Evolutionary conservation across 2,329 filamentous ascomycete genomes (phyloP), one percentile per base, ranked within the genome.

Genomic region (Penicillium glabrum): DNA sequence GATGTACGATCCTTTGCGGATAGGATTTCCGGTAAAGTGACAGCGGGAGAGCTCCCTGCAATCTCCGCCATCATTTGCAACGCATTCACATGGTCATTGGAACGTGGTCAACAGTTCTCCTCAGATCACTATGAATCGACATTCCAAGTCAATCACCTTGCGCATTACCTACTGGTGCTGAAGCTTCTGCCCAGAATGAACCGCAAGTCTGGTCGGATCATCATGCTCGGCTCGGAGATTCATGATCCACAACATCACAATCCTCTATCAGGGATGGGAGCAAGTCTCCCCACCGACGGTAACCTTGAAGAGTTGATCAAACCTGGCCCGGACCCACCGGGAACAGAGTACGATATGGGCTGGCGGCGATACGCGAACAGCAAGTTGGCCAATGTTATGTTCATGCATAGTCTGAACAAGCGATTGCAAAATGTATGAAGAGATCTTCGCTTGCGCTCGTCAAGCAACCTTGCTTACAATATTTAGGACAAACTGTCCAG

Each of bases 351-450:
- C 51, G 54, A 57, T 31, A 54, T 54, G 54, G 57, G 57, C 14
- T 59, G 54, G 49, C 50, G n/a, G 13, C 46, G 57, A 41, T 59
- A 59, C 16, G 54, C 46, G 13, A 53, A 53, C 19, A 53, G 54
- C 46, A 59, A 59, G 11, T 26, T 59, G 24, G 57, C 57, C 23
- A 57, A 53, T 27, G 57, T 59, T 11, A 59, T 56, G 50, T 57
- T 57, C 35, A 59, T 59, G 54, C 39, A 51, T 8, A 56, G 46
- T 29, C 33, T 59, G 24, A 59, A 59, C 16, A 9, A 46, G 19
- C 46, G 50, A 31, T 50, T 59, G 13, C 23, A 51, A 27, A 35
- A 54, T 46, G 57, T 57, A 49, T 37, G 35, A 37, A 9, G 2
- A 19, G 7, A 19, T 10, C 8, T 0, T 37, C 9, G 5, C 29